A percentile compares a stretch with the other conserved stretches of the same genome.
Evolutionary conservation across 805 yeast genomes (phyloP).

Genomic region (Suhomyces kilbournensis): DNA sequence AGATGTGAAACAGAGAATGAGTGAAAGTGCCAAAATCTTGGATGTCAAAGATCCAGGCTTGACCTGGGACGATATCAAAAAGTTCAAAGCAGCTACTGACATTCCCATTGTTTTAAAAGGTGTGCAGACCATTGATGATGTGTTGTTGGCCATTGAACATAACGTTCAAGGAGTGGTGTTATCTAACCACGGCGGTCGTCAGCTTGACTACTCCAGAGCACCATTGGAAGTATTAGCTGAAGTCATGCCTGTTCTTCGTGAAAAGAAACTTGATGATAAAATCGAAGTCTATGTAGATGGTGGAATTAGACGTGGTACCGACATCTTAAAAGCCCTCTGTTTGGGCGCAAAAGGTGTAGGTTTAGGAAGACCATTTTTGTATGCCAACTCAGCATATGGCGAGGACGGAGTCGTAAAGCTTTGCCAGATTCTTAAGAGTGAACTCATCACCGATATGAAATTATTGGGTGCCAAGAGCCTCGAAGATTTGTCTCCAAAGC

Average conservation of each 20-base stretch:
- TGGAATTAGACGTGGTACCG: slow-evolving; percentile 75
- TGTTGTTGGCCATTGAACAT: slow-evolving; percentile 52
- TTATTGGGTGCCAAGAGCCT: slow-evolving; percentile 57
- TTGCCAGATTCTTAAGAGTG: slow-evolving; percentile 57
- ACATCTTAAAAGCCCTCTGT: slow-evolving; percentile 70
- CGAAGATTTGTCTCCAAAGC: slow-evolving; percentile 24
- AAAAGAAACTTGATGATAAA: slow-evolving; percentile 41
- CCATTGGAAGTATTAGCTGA: slow-evolving; percentile 62
- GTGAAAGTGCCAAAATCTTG: slow-evolving; percentile 27
- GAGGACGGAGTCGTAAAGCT: slow-evolving; percentile 68
- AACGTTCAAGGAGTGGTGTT: slow-evolving; percentile 64
- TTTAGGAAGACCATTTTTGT: slow-evolving; percentile 70
- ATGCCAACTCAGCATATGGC: slow-evolving; percentile 76
- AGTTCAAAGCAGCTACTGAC: slow-evolving; percentile 37
- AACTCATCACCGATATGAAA: slow-evolving; percentile 63
- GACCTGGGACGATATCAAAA: slow-evolving; percentile 37
- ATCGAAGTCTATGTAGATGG: slow-evolving; percentile 73
- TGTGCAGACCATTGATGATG: slow-evolving; percentile 64
- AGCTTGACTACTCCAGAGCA: slow-evolving; percentile 59
- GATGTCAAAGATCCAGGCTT: slow-evolving; percentile 43
- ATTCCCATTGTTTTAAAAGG: slow-evolving; percentile 54
- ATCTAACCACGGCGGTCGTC: slow-evolving; percentile 77
- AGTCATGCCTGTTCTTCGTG: slow-evolving; percentile 45
- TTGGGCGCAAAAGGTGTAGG: slow-evolving; percentile 78
- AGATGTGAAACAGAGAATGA: slow-evolving; percentile 23